These are phyloP conservation scores for Trichosporon sp. DNA, from an alignment of 1,284 basidiomycete species.

Conservation along the genomic window DNA sequence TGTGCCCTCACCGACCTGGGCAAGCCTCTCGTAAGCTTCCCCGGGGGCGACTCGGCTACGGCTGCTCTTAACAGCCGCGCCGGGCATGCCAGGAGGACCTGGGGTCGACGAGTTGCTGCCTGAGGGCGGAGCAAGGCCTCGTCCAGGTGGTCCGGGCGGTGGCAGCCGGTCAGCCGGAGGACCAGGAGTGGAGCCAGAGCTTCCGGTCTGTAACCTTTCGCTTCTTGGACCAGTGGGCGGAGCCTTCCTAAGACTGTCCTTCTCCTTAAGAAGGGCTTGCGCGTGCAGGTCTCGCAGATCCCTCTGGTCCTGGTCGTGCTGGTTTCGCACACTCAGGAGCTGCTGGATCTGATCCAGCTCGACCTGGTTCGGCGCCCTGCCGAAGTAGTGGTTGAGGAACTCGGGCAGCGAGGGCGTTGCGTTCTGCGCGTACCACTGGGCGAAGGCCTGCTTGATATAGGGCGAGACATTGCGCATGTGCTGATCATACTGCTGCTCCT, in stretches of 20 bases:
- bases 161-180: background rate
- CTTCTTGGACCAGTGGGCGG: background rate
- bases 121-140: background rate
- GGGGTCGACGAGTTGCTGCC: background rate
- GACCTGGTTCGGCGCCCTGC: conserved; percentile 24
- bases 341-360: conserved; percentile 37
- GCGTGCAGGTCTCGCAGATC: conserved; percentile 22
- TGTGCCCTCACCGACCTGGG: conserved; percentile 96
- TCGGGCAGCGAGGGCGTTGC: conserved; percentile 25
- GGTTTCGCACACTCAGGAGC: conserved; percentile 23
- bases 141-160: background rate
- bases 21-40: conserved; percentile 76
- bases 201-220: background rate
- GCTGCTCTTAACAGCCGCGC: background rate
- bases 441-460: conserved; percentile 40
- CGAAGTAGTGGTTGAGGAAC: conserved; percentile 41
- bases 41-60: conserved; percentile 7
- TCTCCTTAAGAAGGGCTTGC: conserved; percentile 12
- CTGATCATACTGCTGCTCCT: conserved; percentile 24
- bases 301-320: conserved; percentile 24
- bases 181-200: background rate
- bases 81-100: background rate
- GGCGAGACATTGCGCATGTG: conserved; percentile 31
- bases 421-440: conserved; percentile 33
- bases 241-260: background rate